Percentiles rank a stretch among this genome's conserved stretches.
Conservation (phyloP, 805 yeast genomes). For the Sugiyamaella marilandica region DNA sequence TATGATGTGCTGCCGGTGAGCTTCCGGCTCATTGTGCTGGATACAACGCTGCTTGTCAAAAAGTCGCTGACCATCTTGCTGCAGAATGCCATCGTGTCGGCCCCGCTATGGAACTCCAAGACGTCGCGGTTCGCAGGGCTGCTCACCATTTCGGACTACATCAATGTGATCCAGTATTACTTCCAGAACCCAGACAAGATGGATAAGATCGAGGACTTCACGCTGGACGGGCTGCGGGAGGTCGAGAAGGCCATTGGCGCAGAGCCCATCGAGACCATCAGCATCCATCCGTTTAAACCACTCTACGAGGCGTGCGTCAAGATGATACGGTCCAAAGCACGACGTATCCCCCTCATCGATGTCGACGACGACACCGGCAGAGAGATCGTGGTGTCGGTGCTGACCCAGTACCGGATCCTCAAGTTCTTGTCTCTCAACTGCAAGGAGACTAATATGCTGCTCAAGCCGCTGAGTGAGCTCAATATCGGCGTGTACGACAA, state of each 20-base stretch:
- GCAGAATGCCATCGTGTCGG: slow-evolving; percentile 92
- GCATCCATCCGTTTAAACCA: slow-evolving; percentile 86
- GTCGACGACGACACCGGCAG: slow-evolving; percentile 87
- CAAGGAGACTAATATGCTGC: slow-evolving; percentile 81
- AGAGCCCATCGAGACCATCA: slow-evolving; percentile 75
- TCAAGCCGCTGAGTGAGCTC: slow-evolving; percentile 68
- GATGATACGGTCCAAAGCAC: slow-evolving; percentile 82
- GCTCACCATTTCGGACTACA: slow-evolving; percentile 85
- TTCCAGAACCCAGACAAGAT: slow-evolving; percentile 80
- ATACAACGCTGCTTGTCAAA: slow-evolving; percentile 83
- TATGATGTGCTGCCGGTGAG: slow-evolving; percentile 96
- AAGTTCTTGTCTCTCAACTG: slow-evolving; percentile 95
- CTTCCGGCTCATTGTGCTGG: slow-evolving; percentile 86
- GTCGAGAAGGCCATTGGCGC: slow-evolving; percentile 86
- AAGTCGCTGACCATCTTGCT: slow-evolving; percentile 83
- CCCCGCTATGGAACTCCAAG: slow-evolving; percentile 93
- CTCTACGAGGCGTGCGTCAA: slow-evolving; percentile 88
- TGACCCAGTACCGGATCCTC: slow-evolving; percentile 92
- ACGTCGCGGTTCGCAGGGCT: slow-evolving; percentile 91
- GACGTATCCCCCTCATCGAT: slow-evolving; percentile 92
- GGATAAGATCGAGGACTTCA: slow-evolving; percentile 79
- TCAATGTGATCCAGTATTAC: slow-evolving; percentile 91
- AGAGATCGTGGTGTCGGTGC: slow-evolving; percentile 90
- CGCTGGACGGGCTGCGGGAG: slow-evolving; percentile 77
- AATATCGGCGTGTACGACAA: slow-evolving; percentile 47